These are phyloP conservation scores for Pichia exigua DNA, from an alignment of 805 yeast genomes.

Conservation along the genomic window DNA sequence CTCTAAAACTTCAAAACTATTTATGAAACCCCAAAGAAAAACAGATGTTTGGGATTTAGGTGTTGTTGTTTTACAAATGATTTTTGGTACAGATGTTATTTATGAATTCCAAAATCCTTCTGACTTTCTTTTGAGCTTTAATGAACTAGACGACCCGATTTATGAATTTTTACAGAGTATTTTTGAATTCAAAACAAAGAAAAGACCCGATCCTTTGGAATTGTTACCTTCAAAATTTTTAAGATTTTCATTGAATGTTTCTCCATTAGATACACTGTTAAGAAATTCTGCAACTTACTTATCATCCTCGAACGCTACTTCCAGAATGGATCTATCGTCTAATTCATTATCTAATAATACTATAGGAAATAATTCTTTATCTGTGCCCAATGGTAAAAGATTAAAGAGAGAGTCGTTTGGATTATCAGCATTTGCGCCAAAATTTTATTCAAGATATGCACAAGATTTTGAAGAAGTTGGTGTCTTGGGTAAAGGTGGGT, in stretches of 20 bases:
- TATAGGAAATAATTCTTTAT: not conserved
- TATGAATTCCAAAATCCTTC: slow-evolving; percentile 51
- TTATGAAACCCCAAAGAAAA: slow-evolving; percentile 54
- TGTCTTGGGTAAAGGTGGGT: slow-evolving; percentile 87
- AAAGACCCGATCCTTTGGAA: slow-evolving; percentile 78
- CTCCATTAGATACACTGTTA: slow-evolving; percentile 18
- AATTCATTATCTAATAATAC: not conserved
- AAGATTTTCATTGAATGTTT: slow-evolving; percentile 51
- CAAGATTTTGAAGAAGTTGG: slow-evolving; percentile 95
- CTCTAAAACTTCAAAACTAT: slow-evolving; percentile 17
- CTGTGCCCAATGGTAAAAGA: not conserved
- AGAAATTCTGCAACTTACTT: not conserved
- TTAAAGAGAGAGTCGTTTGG: slow-evolving; percentile 26
- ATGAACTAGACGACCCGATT: slow-evolving; percentile 42
- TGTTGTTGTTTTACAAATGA: slow-evolving; percentile 58
- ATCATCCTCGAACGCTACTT: not conserved
- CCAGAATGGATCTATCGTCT: not conserved
- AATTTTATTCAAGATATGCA: slow-evolving; percentile 61
- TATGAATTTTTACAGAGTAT: slow-evolving; percentile 59
- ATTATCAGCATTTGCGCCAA: slow-evolving; percentile 13
- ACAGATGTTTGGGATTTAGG: slow-evolving; percentile 95
- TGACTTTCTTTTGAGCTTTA: slow-evolving; percentile 44
- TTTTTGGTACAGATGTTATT: slow-evolving; percentile 51
- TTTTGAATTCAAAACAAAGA: slow-evolving; percentile 56
- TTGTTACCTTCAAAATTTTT: slow-evolving; percentile 76